Conservation (phyloP, 2,329 filamentous ascomycete species). For the Paraphoma chrysanthemicola region DNA sequence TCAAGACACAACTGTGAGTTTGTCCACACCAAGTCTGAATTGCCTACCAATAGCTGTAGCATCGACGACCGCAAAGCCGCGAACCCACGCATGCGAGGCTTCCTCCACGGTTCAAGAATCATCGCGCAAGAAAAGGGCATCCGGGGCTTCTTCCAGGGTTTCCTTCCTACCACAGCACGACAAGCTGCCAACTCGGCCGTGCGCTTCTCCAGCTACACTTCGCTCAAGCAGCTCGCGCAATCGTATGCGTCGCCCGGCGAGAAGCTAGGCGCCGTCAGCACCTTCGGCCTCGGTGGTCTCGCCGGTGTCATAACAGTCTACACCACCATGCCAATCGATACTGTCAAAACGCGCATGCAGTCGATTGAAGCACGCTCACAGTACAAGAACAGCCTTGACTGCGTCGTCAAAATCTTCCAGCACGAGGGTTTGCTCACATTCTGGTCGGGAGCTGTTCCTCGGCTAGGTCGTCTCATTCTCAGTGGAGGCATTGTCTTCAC, state of each 20-base stretch:
- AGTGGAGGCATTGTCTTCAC: slow-evolving; percentile 98
- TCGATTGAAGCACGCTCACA: slow-evolving; percentile 81
- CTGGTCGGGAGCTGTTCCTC: slow-evolving; percentile 90
- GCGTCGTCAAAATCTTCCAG: slow-evolving; percentile 81
- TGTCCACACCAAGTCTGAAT: slow-evolving; percentile 1
- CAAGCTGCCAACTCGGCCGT: slow-evolving; percentile 95
- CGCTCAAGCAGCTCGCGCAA: slow-evolving; percentile 87
- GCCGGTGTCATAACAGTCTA: slow-evolving; percentile 91
- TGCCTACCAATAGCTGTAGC: slow-evolving; percentile 51
- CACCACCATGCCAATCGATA: slow-evolving; percentile 77
- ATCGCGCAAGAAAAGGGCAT: slow-evolving; percentile 89
- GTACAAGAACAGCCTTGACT: slow-evolving; percentile 89
- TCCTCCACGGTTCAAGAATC: slow-evolving; percentile 86
- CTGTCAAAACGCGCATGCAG: slow-evolving; percentile 97
- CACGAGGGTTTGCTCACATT: slow-evolving; percentile 90
- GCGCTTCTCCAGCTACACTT: slow-evolving; percentile 89
- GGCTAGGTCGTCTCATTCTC: slow-evolving; percentile 82
- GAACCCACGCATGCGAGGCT: slow-evolving; percentile 87
- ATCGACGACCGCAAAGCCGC: slow-evolving; percentile 93
- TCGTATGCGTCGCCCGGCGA: slow-evolving; percentile 93
- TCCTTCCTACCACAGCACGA: slow-evolving; percentile 90
- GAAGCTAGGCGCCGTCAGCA: slow-evolving; percentile 86
- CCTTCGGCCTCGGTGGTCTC: slow-evolving; percentile 87
- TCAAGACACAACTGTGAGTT: slow-evolving; percentile 84
- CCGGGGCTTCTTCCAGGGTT: slow-evolving; percentile 94